A percentile compares a stretch with the other conserved stretches of the same genome.
phyloP scores from a whole-genome alignment of 106 monocot species.

The Phalaenopsis aphrodite region DNA sequence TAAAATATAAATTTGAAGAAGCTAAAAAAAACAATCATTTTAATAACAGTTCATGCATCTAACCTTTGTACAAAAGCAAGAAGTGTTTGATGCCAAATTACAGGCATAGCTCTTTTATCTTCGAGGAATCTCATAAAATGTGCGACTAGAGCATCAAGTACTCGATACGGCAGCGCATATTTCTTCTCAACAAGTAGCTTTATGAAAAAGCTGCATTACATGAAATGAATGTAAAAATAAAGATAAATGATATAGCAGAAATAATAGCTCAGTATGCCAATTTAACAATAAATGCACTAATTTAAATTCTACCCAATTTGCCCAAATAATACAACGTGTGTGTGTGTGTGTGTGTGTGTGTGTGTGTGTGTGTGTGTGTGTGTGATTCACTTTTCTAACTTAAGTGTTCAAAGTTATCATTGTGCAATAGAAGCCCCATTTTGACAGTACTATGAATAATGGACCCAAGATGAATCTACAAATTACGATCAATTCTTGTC shows the following conservation, averaged over 20 bases:
- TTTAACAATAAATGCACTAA: neutral
- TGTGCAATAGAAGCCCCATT: too few relatives aligned
- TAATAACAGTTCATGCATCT: neutral
- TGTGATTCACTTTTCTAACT: too few relatives aligned
- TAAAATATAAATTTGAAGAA: neutral
- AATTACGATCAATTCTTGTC: too few relatives aligned
- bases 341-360: too few relatives aligned
- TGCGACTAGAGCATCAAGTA: slow-evolving; percentile 58
- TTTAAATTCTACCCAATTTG: too few relatives aligned
- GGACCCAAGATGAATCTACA: too few relatives aligned
- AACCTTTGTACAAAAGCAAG: slow-evolving; percentile 83
- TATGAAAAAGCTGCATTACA: slow-evolving; percentile 62
- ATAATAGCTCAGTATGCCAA: neutral
- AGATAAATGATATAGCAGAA: neutral
- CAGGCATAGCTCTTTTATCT: slow-evolving; percentile 59
- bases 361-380: too few relatives aligned
- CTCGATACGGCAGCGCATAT: slow-evolving; percentile 75
- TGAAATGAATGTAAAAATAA: neutral
- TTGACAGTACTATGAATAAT: too few relatives aligned
- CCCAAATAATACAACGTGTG: too few relatives aligned
- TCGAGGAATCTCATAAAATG: slow-evolving; percentile 66
- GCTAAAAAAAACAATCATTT: too few relatives aligned
- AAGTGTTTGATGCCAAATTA: slow-evolving; percentile 79
- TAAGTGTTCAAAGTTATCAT: too few relatives aligned
- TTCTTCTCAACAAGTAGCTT: slow-evolving; percentile 76